Conservation (phyloP, 176 grass and related monocot species). For the Puya raimondii region DNA sequence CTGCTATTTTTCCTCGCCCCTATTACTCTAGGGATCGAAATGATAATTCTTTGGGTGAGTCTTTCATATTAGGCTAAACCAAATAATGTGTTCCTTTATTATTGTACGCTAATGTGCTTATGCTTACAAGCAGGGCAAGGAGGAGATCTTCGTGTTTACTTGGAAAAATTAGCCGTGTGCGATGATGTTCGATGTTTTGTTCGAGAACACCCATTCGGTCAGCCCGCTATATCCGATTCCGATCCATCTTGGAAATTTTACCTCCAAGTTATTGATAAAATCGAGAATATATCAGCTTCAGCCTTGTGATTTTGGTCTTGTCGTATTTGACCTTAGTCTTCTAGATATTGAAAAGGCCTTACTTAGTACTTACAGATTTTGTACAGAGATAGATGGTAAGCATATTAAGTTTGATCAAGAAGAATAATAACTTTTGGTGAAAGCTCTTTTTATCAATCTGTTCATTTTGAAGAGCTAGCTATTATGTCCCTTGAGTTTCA, state of each 20-base stretch:
- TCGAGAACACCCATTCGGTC: conserved; percentile 68
- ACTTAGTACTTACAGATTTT: too few relatives aligned
- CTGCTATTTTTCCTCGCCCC: conserved; percentile 59
- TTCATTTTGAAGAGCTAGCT: too few relatives aligned
- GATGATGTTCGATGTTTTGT: conserved; percentile 58
- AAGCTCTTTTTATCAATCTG: too few relatives aligned
- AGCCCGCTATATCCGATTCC: conserved; percentile 58
- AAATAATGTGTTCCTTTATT: conserved; percentile 16
- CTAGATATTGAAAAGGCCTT: too few relatives aligned
- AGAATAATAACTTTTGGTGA: too few relatives aligned
- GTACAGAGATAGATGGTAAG: too few relatives aligned
- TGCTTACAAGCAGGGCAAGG: conserved; percentile 41
- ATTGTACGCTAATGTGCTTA: conserved; percentile 11
- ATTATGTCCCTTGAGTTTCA: too few relatives aligned
- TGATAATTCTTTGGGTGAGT: conserved; percentile 71
- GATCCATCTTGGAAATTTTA: conserved; percentile 80
- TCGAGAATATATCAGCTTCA: conserved; percentile 24
- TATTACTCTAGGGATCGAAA: conserved; percentile 44
- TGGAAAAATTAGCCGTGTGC: conserved; percentile 47
- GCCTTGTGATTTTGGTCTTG: conserved; percentile 21
- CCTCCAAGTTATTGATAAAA: conserved; percentile 43
- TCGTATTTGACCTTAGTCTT: too few relatives aligned
- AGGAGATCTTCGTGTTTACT: conserved; percentile 82
- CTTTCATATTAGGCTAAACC: neutral
- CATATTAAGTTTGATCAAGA: too few relatives aligned